Percentiles rank a stretch among this genome's conserved stretches.
Conservation (phyloP, 1,284 basidiomycete species). For the Wolfiporia cocos region DNA sequence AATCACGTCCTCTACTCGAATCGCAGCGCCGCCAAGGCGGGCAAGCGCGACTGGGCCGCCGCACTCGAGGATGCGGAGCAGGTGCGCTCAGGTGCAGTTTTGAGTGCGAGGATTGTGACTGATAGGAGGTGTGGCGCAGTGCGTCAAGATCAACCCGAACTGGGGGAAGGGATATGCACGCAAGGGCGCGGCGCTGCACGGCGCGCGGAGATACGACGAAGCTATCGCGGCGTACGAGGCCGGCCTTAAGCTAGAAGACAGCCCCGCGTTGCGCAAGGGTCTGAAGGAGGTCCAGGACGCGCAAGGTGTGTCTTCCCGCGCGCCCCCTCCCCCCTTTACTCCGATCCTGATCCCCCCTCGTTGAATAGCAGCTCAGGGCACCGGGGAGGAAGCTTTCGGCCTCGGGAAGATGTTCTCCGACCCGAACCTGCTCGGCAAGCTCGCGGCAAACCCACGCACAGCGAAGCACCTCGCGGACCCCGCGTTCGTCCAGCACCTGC, state of each 20-base stretch:
- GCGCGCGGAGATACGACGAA: slow-evolving; percentile 72
- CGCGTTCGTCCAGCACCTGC: slow-evolving; percentile 69
- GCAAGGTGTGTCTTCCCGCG: slow-evolving; percentile 45
- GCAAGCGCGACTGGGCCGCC: slow-evolving; percentile 71
- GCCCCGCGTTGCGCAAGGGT: slow-evolving; percentile 80
- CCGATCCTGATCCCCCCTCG: slow-evolving; percentile 1
- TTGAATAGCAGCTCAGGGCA: too few relatives aligned
- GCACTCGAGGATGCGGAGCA: slow-evolving; percentile 90
- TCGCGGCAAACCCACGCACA: slow-evolving; percentile 85
- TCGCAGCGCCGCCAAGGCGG: slow-evolving; percentile 84
- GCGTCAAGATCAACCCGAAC: slow-evolving; percentile 71
- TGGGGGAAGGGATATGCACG: slow-evolving; percentile 93
- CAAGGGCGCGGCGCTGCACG: slow-evolving; percentile 94
- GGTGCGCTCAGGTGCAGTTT: slow-evolving; percentile 38
- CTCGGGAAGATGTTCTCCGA: slow-evolving; percentile 83
- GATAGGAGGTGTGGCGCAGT: slow-evolving; percentile 33
- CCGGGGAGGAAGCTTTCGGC: slow-evolving; percentile 41
- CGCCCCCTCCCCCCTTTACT: slow-evolving; percentile 1
- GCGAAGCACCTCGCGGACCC: slow-evolving; percentile 81
- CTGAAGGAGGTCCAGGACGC: slow-evolving; percentile 83
- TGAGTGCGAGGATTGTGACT: neutral
- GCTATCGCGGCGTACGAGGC: slow-evolving; percentile 79
- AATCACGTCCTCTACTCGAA: slow-evolving; percentile 95
- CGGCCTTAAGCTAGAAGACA: slow-evolving; percentile 80
- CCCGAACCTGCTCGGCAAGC: slow-evolving; percentile 78